Percentiles rank a stretch among this genome's conserved stretches.
Conservation (phyloP, 176 grass and related monocot genomes). For the Cenchrus americanus region DNA sequence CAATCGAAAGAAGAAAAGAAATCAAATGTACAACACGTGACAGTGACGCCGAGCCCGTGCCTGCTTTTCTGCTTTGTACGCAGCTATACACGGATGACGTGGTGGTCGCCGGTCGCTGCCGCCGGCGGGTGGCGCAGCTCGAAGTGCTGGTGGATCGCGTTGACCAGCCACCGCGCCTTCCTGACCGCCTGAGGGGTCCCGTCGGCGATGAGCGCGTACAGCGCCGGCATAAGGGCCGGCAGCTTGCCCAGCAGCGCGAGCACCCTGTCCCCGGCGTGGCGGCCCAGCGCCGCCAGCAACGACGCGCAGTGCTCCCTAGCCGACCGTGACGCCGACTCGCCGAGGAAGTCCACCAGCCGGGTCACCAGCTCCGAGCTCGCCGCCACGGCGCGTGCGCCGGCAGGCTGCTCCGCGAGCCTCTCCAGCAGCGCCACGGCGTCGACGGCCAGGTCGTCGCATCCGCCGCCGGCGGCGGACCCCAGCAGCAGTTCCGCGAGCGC, state of each 20-base stretch:
- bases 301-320: conserved; percentile 63
- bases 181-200: conserved; percentile 47
- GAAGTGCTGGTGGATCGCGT: conserved; percentile 63
- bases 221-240: conserved; percentile 58
- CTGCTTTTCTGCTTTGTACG: not conserved
- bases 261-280: conserved; percentile 50
- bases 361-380: conserved; percentile 43
- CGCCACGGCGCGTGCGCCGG: conserved; percentile 56
- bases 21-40: conserved; percentile 14
- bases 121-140: conserved; percentile 37
- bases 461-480: not conserved
- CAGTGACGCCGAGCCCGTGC: not conserved
- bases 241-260: conserved; percentile 61
- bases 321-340: conserved; percentile 48
- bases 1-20: too few species aligned
- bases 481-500: conserved; percentile 52
- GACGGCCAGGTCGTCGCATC: conserved; percentile 49
- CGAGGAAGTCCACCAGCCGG: conserved; percentile 57
- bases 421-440: conserved; percentile 64
- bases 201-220: conserved; percentile 68
- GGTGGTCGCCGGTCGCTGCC: conserved; percentile 14
- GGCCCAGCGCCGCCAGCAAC: conserved; percentile 61
- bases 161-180: conserved; percentile 69
- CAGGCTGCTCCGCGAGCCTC: conserved; percentile 52
- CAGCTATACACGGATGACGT: conserved; percentile 51